A percentile compares a stretch with the other conserved stretches of the same genome.
Conservation (phyloP, 2,329 filamentous ascomycete species). For the Colletotrichum sp. region DNA sequence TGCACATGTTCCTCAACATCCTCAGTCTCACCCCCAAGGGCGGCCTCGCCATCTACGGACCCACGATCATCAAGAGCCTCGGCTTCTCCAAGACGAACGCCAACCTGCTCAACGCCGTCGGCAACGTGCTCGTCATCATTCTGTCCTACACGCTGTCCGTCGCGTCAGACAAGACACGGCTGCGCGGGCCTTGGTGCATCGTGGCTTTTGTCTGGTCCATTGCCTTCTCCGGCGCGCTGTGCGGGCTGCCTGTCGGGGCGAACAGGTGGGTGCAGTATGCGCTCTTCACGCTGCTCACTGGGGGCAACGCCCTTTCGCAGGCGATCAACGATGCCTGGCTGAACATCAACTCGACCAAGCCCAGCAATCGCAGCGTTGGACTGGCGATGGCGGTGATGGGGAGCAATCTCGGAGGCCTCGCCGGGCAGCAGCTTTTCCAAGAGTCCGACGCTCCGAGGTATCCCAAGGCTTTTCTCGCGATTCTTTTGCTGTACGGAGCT, state of each 20-base stretch:
- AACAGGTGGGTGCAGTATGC: slow-evolving; percentile 14
- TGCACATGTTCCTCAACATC: slow-evolving; percentile 20
- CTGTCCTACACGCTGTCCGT: slow-evolving; percentile 1
- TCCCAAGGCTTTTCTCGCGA: slow-evolving; percentile 10
- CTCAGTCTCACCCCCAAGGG: slow-evolving; percentile 14
- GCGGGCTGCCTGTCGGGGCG: not conserved
- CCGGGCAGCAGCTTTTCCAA: slow-evolving; percentile 12
- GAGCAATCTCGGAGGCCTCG: slow-evolving; percentile 16
- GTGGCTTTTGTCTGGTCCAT: slow-evolving; percentile 16
- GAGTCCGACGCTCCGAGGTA: slow-evolving; percentile 15
- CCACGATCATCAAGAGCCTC: slow-evolving; percentile 22
- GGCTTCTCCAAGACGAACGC: slow-evolving; percentile 21
- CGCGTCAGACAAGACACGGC: slow-evolving; percentile 16
- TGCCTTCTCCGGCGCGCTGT: slow-evolving; percentile 16
- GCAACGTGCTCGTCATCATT: slow-evolving; percentile 18
- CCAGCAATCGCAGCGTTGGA: slow-evolving; percentile 12
- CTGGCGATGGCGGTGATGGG: slow-evolving; percentile 22
- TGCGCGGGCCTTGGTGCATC: slow-evolving; percentile 17
- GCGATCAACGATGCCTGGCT: slow-evolving; percentile 20
- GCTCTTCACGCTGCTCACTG: slow-evolving; percentile 16
- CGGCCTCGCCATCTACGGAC: slow-evolving; percentile 17
- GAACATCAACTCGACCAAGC: slow-evolving; percentile 11
- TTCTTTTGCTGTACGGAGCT: slow-evolving; percentile 14
- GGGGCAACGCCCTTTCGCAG: slow-evolving; percentile 18
- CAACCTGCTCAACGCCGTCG: slow-evolving; percentile 24